Evolutionary conservation across 306 rosid species (phyloP).

Genomic region (Cucumis melo): DNA sequence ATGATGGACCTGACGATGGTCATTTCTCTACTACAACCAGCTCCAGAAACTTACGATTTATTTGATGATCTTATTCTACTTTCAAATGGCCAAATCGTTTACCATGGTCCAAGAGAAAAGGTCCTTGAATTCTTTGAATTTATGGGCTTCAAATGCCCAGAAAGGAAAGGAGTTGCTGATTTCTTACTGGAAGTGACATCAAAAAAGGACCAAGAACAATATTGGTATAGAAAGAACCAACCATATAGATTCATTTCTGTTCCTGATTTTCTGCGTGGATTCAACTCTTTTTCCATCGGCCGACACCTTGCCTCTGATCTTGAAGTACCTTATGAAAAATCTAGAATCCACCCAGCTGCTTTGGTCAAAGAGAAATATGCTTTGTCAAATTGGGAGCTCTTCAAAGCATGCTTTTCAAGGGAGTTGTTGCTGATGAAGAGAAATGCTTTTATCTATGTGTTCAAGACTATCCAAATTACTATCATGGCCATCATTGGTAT

Average conservation of each 20-base stretch:
- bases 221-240: slow-evolving; percentile 38
- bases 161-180: slow-evolving; percentile 76
- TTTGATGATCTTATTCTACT: slow-evolving; percentile 45
- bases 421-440: slow-evolving; percentile 65
- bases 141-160: slow-evolving; percentile 60
- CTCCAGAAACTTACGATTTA: slow-evolving; percentile 50
- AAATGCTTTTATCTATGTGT: slow-evolving; percentile 34
- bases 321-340: slow-evolving; percentile 39
- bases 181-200: slow-evolving; percentile 83
- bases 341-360: slow-evolving; percentile 46
- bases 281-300: slow-evolving; percentile 32
- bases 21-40: slow-evolving; percentile 46
- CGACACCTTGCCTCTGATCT: slow-evolving; percentile 32
- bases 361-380: slow-evolving; percentile 57
- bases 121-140: slow-evolving; percentile 52
- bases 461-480: slow-evolving; percentile 44
- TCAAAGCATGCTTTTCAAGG: slow-evolving; percentile 68
- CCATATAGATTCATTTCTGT: slow-evolving; percentile 46
- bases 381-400: slow-evolving; percentile 46
- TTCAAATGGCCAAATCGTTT: slow-evolving; percentile 60
- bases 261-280: slow-evolving; percentile 33
- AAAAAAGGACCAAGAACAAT: slow-evolving; percentile 71
- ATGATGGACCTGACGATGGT: slow-evolving; percentile 59
- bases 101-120: slow-evolving; percentile 56
- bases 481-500: slow-evolving; percentile 35